A percentile compares a stretch with the other conserved stretches of the same genome.
These are phyloP conservation scores for Chimonanthus salicifolius DNA, from an alignment of 164 flowering plant genomes.

Conservation along the genomic window DNA sequence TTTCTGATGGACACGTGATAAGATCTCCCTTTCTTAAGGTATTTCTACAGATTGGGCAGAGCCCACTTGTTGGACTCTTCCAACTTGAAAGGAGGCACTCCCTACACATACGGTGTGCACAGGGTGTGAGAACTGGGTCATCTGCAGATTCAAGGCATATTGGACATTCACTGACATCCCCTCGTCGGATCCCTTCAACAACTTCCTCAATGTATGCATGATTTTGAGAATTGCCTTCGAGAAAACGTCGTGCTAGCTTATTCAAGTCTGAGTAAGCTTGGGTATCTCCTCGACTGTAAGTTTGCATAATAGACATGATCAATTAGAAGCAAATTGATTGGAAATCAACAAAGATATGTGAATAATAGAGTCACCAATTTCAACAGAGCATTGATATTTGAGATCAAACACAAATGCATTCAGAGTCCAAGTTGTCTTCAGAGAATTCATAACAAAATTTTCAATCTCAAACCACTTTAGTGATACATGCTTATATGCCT, in stretches of 20 bases:
- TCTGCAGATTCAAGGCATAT: constrained; percentile 77
- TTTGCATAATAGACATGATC: background rate
- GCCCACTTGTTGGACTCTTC: constrained; percentile 39
- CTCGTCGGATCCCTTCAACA: constrained; percentile 50
- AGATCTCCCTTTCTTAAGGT: constrained; percentile 44
- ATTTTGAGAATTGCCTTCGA: constrained; percentile 38
- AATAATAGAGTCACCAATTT: background rate
- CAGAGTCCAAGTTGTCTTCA: background rate
- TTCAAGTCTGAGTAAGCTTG: constrained; percentile 51
- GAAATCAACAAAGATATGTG: background rate
- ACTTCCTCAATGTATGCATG: constrained; percentile 69
- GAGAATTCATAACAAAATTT: background rate
- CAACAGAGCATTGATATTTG: background rate
- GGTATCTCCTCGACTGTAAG: constrained; percentile 58
- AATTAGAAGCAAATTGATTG: background rate
- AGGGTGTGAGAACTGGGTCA: constrained; percentile 72
- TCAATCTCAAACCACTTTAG: background rate
- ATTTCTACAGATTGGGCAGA: constrained; percentile 67
- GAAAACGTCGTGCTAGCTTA: constrained; percentile 55
- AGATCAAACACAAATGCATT: background rate
- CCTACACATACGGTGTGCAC: constrained; percentile 80
- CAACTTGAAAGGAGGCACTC: constrained; percentile 78
- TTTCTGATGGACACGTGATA: constrained; percentile 68
- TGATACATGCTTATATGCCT: no score
- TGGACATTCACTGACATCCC: constrained; percentile 68